phyloP scores from a whole-genome alignment of 2,329 filamentous ascomycete genomes.

The Phaeoacremonium minimum region DNA sequence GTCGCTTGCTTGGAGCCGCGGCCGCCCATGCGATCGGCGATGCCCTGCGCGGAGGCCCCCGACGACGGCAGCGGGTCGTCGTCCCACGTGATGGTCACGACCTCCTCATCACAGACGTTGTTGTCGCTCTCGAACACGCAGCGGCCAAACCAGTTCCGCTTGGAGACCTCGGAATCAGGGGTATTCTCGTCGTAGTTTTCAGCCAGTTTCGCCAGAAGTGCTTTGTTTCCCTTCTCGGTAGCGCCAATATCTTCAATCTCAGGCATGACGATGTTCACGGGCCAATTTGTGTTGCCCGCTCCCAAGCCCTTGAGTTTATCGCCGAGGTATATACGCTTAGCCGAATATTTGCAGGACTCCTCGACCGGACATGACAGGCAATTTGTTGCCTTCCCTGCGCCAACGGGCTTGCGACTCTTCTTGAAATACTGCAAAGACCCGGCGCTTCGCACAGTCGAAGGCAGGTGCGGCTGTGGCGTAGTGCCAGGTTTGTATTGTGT shows the following conservation, averaged over 20 bases:
- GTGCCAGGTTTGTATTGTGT: slow-evolving; percentile 34
- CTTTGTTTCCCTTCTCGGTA: slow-evolving; percentile 39
- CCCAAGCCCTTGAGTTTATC: slow-evolving; percentile 54
- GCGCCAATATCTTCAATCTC: slow-evolving; percentile 75
- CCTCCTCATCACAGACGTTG: slow-evolving; percentile 88
- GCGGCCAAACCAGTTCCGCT: slow-evolving; percentile 78
- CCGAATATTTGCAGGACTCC: slow-evolving; percentile 75
- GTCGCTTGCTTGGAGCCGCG: slow-evolving; percentile 76
- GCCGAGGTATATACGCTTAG: slow-evolving; percentile 76
- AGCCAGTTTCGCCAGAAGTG: slow-evolving; percentile 28
- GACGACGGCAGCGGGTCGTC: slow-evolving; percentile 49
- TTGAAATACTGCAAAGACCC: slow-evolving; percentile 78
- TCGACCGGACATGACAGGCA: slow-evolving; percentile 79
- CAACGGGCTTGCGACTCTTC: slow-evolving; percentile 67
- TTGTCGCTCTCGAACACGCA: slow-evolving; percentile 95
- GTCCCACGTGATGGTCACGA: slow-evolving; percentile 84
- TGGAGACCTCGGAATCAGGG: slow-evolving; percentile 39
- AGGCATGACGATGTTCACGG: slow-evolving; percentile 81
- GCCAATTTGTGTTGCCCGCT: slow-evolving; percentile 70
- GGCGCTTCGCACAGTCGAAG: slow-evolving; percentile 68
- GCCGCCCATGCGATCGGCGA: slow-evolving; percentile 21
- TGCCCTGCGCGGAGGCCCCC: slow-evolving; percentile 6
- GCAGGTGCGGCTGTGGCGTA: slow-evolving; percentile 59
- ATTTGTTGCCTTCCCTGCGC: slow-evolving; percentile 76
- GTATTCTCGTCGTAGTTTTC: slow-evolving; percentile 51